Conservation (phyloP, 2,329 filamentous ascomycete species). For the Aspergillus piperis region DNA sequence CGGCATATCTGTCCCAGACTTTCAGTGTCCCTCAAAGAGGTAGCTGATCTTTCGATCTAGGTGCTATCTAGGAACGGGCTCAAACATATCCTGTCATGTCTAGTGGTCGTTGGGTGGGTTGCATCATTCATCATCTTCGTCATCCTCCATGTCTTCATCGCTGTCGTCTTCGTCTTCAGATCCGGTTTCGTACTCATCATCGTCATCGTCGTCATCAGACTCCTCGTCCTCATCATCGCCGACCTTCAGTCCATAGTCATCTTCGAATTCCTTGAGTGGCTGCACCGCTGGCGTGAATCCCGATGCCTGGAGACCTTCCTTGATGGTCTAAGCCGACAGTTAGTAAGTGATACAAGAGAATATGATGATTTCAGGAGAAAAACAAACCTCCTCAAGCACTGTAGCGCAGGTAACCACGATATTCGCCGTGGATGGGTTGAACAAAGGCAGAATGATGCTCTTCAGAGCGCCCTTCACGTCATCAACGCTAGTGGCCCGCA, state of each 20-base stretch:
- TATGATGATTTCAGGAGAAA: conserved; percentile 5
- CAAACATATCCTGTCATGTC: not conserved
- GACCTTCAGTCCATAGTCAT: conserved; percentile 80
- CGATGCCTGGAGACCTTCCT: conserved; percentile 69
- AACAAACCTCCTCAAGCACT: conserved; percentile 77
- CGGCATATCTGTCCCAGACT: conserved; percentile 8
- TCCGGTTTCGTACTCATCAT: conserved; percentile 46
- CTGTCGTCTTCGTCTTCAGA: conserved; percentile 52
- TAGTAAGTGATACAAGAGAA: conserved; percentile 8
- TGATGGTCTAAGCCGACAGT: conserved; percentile 61
- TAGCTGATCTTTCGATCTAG: not conserved
- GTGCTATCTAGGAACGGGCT: not conserved
- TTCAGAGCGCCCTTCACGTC: conserved; percentile 74
- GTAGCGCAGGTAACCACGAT: conserved; percentile 85
- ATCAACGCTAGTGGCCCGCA: conserved; percentile 72
- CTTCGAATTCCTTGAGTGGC: conserved; percentile 76
- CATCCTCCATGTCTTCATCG: conserved; percentile 49
- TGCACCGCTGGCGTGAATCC: conserved; percentile 79
- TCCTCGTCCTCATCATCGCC: conserved; percentile 60
- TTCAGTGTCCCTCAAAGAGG: not conserved
- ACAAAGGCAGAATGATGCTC: conserved; percentile 76
- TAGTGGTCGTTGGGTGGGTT: conserved; percentile 12
- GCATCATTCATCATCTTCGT: conserved; percentile 32
- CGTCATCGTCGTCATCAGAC: conserved; percentile 44
- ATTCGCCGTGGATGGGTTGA: conserved; percentile 77